A percentile compares a stretch with the other conserved stretches of the same genome.
phyloP scores from a whole-genome alignment of 768 basidiomycete species.

The Rhodosporidiobolus odoratus region DNA sequence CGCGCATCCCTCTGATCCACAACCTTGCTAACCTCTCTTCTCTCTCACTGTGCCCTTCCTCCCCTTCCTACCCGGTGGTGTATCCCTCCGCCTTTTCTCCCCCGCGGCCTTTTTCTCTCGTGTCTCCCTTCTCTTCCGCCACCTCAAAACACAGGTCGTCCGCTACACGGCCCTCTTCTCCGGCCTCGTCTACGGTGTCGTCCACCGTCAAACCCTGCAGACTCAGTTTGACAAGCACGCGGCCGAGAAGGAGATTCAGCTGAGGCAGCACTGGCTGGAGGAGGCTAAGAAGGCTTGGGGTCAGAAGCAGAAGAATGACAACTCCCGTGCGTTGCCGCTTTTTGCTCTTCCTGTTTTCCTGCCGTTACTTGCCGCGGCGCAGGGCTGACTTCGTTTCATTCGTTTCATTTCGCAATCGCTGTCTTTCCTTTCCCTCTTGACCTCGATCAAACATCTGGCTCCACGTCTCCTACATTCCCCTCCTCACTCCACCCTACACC shows the following conservation, averaged over 20 bases:
- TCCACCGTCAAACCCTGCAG: conserved; percentile 85
- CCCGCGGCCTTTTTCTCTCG: background rate
- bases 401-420: background rate
- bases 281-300: conserved; percentile 81
- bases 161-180: conserved; percentile 84
- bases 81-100: background rate
- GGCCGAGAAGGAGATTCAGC: conserved; percentile 65
- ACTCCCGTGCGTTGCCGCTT: conserved; percentile 42
- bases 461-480: background rate
- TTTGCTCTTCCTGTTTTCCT: background rate
- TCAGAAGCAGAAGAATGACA: conserved; percentile 59
- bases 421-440: no score
- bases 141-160: conserved; percentile 66
- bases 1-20: no score
- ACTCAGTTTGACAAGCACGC: conserved; percentile 70
- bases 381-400: background rate
- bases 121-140: background rate
- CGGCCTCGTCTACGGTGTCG: conserved; percentile 85
- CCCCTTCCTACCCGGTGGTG: no score
- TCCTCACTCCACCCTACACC: conserved; percentile 20
- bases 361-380: no score
- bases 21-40: background rate
- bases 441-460: background rate
- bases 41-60: background rate
- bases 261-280: conserved; percentile 67